Conservation (phyloP, 805 yeast species). For the Candida vaughaniae region DNA sequence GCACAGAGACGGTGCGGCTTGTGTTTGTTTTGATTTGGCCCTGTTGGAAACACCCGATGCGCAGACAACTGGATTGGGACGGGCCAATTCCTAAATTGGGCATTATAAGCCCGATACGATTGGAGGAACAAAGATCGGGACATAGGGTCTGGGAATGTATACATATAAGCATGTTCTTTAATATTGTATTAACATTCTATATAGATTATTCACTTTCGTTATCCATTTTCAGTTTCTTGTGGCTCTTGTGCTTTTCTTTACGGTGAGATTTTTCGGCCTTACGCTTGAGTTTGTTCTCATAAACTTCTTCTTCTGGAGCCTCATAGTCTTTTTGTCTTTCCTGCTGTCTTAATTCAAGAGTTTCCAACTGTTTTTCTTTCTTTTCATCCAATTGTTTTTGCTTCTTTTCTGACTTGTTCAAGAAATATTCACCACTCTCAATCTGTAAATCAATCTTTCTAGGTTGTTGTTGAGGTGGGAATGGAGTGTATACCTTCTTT, state of each 20-base stretch:
- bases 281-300: slow-evolving; percentile 41
- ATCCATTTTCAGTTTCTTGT: slow-evolving; percentile 25
- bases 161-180: slow-evolving; percentile 9
- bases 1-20: not conserved
- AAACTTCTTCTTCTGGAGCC: slow-evolving; percentile 78
- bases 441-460: slow-evolving; percentile 96
- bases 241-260: slow-evolving; percentile 18
- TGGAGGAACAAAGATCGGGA: not conserved
- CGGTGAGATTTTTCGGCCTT: slow-evolving; percentile 13
- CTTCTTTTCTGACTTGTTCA: slow-evolving; percentile 81
- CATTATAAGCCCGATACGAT: too few relatives aligned
- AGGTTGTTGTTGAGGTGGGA: slow-evolving; percentile 97
- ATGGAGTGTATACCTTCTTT: slow-evolving; percentile 88
- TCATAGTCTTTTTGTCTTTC: slow-evolving; percentile 77
- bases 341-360: slow-evolving; percentile 58
- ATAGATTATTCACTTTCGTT: too few relatives aligned
- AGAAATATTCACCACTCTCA: slow-evolving; percentile 97
- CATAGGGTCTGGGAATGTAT: not conserved
- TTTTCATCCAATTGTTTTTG: slow-evolving; percentile 70
- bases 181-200: too few relatives aligned
- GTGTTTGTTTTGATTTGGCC: not conserved
- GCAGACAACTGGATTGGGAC: not conserved
- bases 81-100: too few relatives aligned
- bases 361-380: slow-evolving; percentile 73
- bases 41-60: too few relatives aligned